Evolutionary conservation across 371 early-diverging fungal genomes (phyloP), one percentile per base, ranked within the genome.

Genomic region (Mortierella sp.): DNA sequence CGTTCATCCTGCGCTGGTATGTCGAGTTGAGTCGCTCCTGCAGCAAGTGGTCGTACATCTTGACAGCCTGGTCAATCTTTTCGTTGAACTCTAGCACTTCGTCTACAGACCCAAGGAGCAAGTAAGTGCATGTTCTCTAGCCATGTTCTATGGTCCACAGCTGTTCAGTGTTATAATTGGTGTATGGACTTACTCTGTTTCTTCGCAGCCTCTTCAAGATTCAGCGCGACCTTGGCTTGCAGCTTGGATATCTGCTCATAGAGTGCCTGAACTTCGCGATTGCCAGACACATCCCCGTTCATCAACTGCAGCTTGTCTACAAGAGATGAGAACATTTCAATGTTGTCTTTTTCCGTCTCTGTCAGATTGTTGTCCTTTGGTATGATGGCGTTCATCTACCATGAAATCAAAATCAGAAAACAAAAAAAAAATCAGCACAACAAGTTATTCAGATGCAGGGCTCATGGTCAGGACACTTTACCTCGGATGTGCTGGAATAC

Each of bases 11-110:
- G 28, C 66, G 76, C 30, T 70, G 57, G 30, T 81, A 79, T 7
- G 81, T 57, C 17, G 60, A 59, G 2, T 83, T 73, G 27, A 93
- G 79, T 28, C 90, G 86, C 64, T 93, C 87, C 54, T 93, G 91
- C 41, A 95, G 76, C 48, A 96, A 66, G 49, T 84, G 87, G 71
- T 96, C 96, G 55, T 96, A 96, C 27, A 89, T 82, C 66, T 86
- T 90, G 21, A 93, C 85, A 23, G 94, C 93, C 15, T 83, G 84
- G 41, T 90, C 83, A 34, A 95, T 79, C 69, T 93, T 92, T 30
- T 90, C 89, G 57, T 93, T 90, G 51, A 92, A 60, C n/a, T 87
- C 87, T 43, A 89, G 83, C 50, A 88, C 87, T 3, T 79, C 80
- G 60, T 71, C 89, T 85, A 52, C 51, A 48, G 42, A 50, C 32